Evolutionary conservation across 1,284 basidiomycete species (phyloP), one percentile per base, ranked within the genome.

Genomic region (Fomes fomentarius): DNA sequence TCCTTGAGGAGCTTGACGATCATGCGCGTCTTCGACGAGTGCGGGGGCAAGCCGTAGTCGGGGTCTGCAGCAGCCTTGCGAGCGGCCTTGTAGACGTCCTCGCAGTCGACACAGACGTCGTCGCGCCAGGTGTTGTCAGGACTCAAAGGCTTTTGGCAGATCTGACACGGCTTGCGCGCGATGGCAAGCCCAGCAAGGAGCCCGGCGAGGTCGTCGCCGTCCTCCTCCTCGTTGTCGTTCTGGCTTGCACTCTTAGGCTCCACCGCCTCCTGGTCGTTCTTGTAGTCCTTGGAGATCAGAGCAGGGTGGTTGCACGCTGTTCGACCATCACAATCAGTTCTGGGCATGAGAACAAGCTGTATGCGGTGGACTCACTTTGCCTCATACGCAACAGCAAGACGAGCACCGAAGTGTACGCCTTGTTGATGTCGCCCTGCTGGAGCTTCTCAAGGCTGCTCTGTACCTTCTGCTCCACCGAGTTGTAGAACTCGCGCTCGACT

Each of bases 21-120:
- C 80, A 88, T 93, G 41, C 89, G 80, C 51, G 94, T 91, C 74
- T 99, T 99, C n/a, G 95, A 84, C 8, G 91, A 93, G 19, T 83
- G 79, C 0, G 88, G 88, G 1, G 82, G 83, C 9, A 82, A 70
- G 25, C 69, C 66, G 1, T 72, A 62, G 30, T 63, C 60, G 4
- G 35, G 43, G 21, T 63, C 61, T 11, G 63, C 33, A 31, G 53
- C 56, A 3, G 70, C 70, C 56, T 72, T 69, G 44, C 66, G 64
- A 17, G 76, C 74, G 28, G 73, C 70, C 25, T 57, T 63, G 12
- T 82, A 79, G 19, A 92, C 64, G 12, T 74, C 69, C n/a, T 76
- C 74, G 62, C 90, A 91, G 35, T 80, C 80, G 1, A 68, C 58
- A 67, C 93, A 94, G 56, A 85, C 74, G 1, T 74, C 74, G 14